Evolutionary conservation across 2,329 filamentous ascomycete genomes (phyloP), one percentile per base, ranked within the genome.

Genomic region (Aspergillus pseudotamarii): DNA sequence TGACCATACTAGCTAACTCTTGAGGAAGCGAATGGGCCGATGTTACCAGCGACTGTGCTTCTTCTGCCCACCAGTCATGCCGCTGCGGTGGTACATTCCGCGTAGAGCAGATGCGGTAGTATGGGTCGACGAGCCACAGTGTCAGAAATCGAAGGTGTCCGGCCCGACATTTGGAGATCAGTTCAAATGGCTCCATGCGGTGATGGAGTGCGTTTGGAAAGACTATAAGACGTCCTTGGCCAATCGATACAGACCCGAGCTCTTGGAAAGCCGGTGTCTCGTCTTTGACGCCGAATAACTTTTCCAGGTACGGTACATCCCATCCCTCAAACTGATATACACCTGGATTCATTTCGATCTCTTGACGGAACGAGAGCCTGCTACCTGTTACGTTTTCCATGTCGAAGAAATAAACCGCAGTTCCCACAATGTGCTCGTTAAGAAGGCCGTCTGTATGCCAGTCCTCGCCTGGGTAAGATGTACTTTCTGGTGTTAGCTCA

Each of bases 41-140:
- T n/a, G 30, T 14, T 34, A 54, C 19, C 8, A 36, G 3, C 0
- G 51, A 54, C 0, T 32, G 19, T 21, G 21, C 51, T 54, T 54
- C 51, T 19, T 54, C 19, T 54, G 28, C 94, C 23, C 56, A 55
- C 65, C 63, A 66, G 51, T 59, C 56, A 46, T 54, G 38, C 55
- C 62, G 58, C 48, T 65, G 65, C 6, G 65, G 65, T 23, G 60
- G 60, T 10, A 66, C 63, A 50, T 66, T 66, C 14, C 63, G 43
- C 11, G 63, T 65, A 1, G 60, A 66, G 53, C 60, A 61, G 38
- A 66, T 58, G 23, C 65, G 65, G 53, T 63, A 66, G 57, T 34
- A 55, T 10, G 63, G 65, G 23, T 66, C 65, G 32, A 66, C 65
- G 16, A 65, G 63, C 36, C 21, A 65, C 55, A 65, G 12, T 26